Base-by-base conservation (phyloP, 116 monocot species). In the Posidonia oceanica region DNA sequence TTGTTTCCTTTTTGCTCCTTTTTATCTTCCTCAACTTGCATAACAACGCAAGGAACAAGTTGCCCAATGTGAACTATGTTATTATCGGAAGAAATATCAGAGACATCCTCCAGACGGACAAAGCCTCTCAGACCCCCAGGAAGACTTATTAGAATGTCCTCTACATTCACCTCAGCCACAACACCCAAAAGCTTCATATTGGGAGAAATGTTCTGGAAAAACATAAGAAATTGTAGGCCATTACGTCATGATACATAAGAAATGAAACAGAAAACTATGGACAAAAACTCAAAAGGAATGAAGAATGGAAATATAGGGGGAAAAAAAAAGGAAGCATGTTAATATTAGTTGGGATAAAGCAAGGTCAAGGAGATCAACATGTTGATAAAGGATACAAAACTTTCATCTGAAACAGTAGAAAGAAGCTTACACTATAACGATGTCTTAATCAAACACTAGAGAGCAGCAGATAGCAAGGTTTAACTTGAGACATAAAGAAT, bases 141-240 rank as follows among this genome's bases (percentile, higher is more conserved):
- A 79, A 97, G 92, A 80, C 87, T 84, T 4, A 97, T 74, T 37
- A 97, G 87, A 67, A 92, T 74, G 53, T 97, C 97, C 76, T 97
- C 89, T 13, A 66, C 41, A 69, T 87, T 97, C 65, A 97, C 85
- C 75, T 97, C 97, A 44, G 76, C 64, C 48, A 97, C 71, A 29
- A 86, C 80, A 61, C 97, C 97, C 92, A 78, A 89, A 74, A 97
- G 77, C 73, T 89, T 97, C 97, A 97, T 92, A 60, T 78, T 76
- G 61, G 87, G 76, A 36, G 82, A 83, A 69, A 97, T 85, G 80
- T 97, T 97, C 92, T 89, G 75, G 39, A 16, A 57, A 72, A 44
- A 61, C 7, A 57, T 52, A 55, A 52, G 22, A 66, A 15, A n/a
- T 36, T 18, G 38, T 10, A 51, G 3, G 54, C 18, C 2, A 58